Percentiles rank a stretch among this genome's conserved stretches.
Evolutionary conservation across 345 rosid species (phyloP).

Genomic region (Rhizophora mangle): DNA sequence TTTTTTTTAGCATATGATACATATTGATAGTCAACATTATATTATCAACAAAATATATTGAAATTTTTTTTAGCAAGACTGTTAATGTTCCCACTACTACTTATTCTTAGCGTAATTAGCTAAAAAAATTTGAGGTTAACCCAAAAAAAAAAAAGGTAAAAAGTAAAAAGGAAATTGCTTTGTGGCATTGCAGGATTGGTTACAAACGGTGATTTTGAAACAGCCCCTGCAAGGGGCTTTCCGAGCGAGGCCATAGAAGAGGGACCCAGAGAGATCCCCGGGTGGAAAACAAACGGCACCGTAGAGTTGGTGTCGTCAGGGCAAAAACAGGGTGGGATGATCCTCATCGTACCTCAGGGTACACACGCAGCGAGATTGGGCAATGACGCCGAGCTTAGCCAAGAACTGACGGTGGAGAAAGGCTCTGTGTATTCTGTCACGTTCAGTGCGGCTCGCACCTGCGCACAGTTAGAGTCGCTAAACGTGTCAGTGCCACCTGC

Average conservation of each 20-base stretch:
- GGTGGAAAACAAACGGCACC: slow-evolving; percentile 67
- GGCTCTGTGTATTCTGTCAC: slow-evolving; percentile 78
- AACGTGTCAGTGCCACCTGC: slow-evolving; percentile 83
- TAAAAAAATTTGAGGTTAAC: too few species aligned
- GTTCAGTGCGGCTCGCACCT: slow-evolving; percentile 98
- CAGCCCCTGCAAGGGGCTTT: slow-evolving; percentile 61
- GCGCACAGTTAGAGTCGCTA: slow-evolving; percentile 89
- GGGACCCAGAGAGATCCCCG: slow-evolving; percentile 53
- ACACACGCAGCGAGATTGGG: slow-evolving; percentile 82
- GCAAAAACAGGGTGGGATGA: slow-evolving; percentile 95
- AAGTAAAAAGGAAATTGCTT: background rate
- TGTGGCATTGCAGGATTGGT: slow-evolving; percentile 46
- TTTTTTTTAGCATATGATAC: too few species aligned
- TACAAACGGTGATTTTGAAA: slow-evolving; percentile 77
- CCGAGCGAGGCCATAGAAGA: slow-evolving; percentile 50
- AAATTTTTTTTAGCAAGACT: too few species aligned
- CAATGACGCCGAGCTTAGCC: slow-evolving; percentile 92
- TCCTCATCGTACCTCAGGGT: slow-evolving; percentile 87
- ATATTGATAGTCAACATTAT: too few species aligned
- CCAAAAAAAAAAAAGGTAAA: too few species aligned
- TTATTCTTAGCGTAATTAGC: too few species aligned
- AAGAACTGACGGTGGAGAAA: slow-evolving; percentile 78
- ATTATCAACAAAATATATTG: too few species aligned
- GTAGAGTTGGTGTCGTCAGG: slow-evolving; percentile 84
- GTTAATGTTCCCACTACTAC: too few species aligned